Conservation (phyloP, 148 eudicot species). For the Chenopodium album region DNA sequence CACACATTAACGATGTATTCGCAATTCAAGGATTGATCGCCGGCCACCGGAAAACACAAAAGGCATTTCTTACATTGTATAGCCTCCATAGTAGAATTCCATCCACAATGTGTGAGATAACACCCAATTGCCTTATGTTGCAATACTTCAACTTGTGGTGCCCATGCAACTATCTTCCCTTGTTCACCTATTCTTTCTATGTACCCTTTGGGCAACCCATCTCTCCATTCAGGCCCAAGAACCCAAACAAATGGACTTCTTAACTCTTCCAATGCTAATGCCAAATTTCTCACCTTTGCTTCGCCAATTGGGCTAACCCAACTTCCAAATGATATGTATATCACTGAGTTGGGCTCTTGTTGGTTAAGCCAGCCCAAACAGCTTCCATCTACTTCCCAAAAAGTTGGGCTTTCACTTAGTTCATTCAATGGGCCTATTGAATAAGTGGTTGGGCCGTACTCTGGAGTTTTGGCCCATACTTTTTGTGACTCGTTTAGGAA, state of each 20-base stretch:
- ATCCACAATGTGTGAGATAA: slow-evolving; percentile 78
- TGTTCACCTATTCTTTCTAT: slow-evolving; percentile 28
- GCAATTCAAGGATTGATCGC: slow-evolving; percentile 76
- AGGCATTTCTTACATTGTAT: slow-evolving; percentile 52
- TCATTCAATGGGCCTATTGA: slow-evolving; percentile 40
- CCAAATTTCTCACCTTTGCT: slow-evolving; percentile 46
- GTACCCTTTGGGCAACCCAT: slow-evolving; percentile 58
- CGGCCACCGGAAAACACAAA: slow-evolving; percentile 71
- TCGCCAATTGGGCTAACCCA: slow-evolving; percentile 85
- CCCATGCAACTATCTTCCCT: slow-evolving; percentile 73
- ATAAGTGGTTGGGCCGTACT: slow-evolving; percentile 22
- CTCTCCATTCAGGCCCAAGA: slow-evolving; percentile 56
- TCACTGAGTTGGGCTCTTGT: slow-evolving; percentile 50
- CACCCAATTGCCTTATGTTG: slow-evolving; percentile 57
- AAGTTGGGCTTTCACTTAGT: slow-evolving; percentile 23
- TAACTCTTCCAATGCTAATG: slow-evolving; percentile 54
- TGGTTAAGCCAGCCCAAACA: slow-evolving; percentile 63
- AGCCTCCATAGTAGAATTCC: slow-evolving; percentile 83
- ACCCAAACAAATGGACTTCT: slow-evolving; percentile 74
- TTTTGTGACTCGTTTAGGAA: slow-evolving; percentile 37
- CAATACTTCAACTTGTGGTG: slow-evolving; percentile 69
- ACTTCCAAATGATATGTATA: slow-evolving; percentile 83
- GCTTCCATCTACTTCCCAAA: slow-evolving; percentile 61
- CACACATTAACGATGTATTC: slow-evolving; percentile 55
- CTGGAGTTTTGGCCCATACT: slow-evolving; percentile 4